Base-by-base conservation (phyloP, 2,329 filamentous ascomycete species). In the Sporothrix curviconia region DNA sequence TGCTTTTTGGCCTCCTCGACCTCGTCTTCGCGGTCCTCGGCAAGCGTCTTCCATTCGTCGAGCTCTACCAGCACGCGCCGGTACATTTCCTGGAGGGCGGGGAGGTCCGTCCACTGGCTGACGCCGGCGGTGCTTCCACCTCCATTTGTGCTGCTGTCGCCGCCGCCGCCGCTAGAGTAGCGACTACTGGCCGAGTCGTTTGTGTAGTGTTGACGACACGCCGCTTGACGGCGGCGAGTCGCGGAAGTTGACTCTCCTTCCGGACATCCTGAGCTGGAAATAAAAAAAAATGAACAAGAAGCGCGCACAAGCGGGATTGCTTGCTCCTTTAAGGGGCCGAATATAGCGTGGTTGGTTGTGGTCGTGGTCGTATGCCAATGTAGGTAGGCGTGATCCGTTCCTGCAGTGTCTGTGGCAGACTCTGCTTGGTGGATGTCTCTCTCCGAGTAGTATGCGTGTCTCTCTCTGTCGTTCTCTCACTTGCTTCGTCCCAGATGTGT, bases 171-270 rank as follows among this genome's bases (percentile, higher is more conserved):
- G 63, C 12, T 28, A 17, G 30, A 28, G 30, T 30, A 28, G 43
- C 22, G 52, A 37, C 55, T 51, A 37, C 51, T 55, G 37, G 43
- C 49, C 11, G 67, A 70, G 59, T 70, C 69, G 63, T 66, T 69
- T 44, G 65, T 63, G 36, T 66, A 65, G 47, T 67, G 62, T n/a
- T 49, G 68, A 67, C 61, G 64, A 63, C 30, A 60, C 60, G 49
- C 64, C 65, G 62, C 63, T 66, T 54, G 65, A 63, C 59, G 62
- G 59, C 54, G 66, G 65, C 36, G 66, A 67, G 50, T 65, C 62
- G 47, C 66, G 64, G 61, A 69, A 71, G 63, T 65, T 67, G 62
- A 71, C 69, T 59, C 60, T 66, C 59, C 67, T 68, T 62, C 68
- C 25, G 42, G 46, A 42, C 59, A 62, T 62, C 36, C 34, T 57